Evolutionary conservation across 768 basidiomycete genomes (phyloP).

Genomic region (Agrocybe chaxingu): DNA sequence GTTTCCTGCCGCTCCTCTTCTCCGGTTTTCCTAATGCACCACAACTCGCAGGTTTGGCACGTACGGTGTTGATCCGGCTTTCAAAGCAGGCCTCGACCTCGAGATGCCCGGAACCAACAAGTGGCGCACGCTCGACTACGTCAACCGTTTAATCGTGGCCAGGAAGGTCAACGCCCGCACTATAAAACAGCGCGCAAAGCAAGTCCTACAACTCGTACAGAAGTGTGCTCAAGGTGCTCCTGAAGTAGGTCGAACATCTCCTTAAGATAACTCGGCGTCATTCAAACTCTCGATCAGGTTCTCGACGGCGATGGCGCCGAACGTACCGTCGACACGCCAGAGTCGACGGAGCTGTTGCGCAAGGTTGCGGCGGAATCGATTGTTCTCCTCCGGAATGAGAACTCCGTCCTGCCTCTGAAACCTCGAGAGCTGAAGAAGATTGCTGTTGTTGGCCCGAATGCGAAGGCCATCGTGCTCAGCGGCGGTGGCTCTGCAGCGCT

Average conservation of each 20-base stretch:
- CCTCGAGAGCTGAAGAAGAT: slow-evolving; percentile 55
- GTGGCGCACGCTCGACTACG: slow-evolving; percentile 69
- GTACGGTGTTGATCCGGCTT: slow-evolving; percentile 58
- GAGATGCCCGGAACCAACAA: slow-evolving; percentile 80
- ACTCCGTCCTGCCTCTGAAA: slow-evolving; percentile 49
- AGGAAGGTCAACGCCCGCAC: slow-evolving; percentile 65
- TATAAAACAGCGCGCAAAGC: slow-evolving; percentile 62
- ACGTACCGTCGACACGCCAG: slow-evolving; percentile 56
- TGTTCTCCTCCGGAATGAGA: slow-evolving; percentile 73
- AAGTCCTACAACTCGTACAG: slow-evolving; percentile 67
- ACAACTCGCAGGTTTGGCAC: slow-evolving; percentile 50
- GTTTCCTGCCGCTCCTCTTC: slow-evolving; percentile 1
- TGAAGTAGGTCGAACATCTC: slow-evolving; percentile 39
- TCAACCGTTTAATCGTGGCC: slow-evolving; percentile 56
- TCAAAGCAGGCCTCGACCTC: slow-evolving; percentile 79
- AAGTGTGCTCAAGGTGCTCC: slow-evolving; percentile 65
- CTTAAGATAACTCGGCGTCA: not conserved
- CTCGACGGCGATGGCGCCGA: slow-evolving; percentile 72
- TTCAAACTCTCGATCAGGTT: slow-evolving; percentile 34
- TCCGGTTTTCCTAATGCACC: not conserved
- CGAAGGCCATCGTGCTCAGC: slow-evolving; percentile 56
- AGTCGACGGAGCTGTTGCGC: slow-evolving; percentile 62
- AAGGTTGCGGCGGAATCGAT: slow-evolving; percentile 67
- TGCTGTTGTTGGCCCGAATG: slow-evolving; percentile 74
- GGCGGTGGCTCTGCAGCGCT: slow-evolving; percentile 75